Base-by-base conservation (phyloP, 108 stramenopile species). In the Cyclostephanos invisitatus region DNA sequence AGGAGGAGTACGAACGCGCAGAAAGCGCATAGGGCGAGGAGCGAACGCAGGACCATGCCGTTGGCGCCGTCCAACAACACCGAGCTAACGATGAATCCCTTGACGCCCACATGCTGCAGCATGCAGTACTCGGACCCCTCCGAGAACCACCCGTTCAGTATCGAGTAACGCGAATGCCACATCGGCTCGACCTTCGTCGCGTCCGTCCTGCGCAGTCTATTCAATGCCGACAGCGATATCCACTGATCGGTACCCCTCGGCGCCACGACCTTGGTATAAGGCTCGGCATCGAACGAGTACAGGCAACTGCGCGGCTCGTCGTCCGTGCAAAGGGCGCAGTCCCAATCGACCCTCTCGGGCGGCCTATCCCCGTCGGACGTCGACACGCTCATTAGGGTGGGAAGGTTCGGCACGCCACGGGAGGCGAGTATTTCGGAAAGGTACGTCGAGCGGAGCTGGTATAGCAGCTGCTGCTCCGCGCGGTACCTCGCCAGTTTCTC, bases 171-270 rank as follows among this genome's bases (percentile, higher is more conserved):
- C 20, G 81, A 81, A 68, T 90, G 89, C 94, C 94, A 95, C 89
- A 95, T 91, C 28, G 89, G 86, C 72, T 95, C 91, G 5, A 95
- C 91, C 67, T 95, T 95, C 70, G 88, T 77, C 15, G 90, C 88
- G 83, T 95, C 94, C 0, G 80, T 87, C 3, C 94, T 85, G 15
- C 94, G 87, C 49, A 93, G 76, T 54, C 89, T 85, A 77, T 93
- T 95, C 61, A 95, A 64, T 17, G 90, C 79, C 8, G 75, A 46
- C 5, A 95, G 70, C 14, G 87, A 83, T 38, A 95, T 93, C 87
- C 88, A 95, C 68, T 91, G 77, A 27, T 56, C 68, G 1, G 85
- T 84, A 11, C 80, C 90, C 11, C 81, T 18, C 0, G 94, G 94
- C 0, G 87, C 88, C 5, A 95, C 42, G 9, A 95, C 87, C 68